Percentiles rank a stretch among this genome's conserved stretches.
Evolutionary conservation across 2,329 filamentous ascomycete species (phyloP).

Genomic region (Arthrobotrys entomopaga): DNA sequence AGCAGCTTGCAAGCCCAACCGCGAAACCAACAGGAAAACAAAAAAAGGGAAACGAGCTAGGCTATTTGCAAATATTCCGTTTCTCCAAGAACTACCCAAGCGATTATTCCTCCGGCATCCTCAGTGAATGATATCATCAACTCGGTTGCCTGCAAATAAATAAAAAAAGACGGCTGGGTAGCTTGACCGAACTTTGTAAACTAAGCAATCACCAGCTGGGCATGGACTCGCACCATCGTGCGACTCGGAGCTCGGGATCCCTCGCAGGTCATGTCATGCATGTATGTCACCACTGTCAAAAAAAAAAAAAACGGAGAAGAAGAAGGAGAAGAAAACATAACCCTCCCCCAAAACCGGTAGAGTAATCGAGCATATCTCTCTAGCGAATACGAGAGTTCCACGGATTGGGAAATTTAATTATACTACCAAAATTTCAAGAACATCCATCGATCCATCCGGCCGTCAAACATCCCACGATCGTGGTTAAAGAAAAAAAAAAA

Average conservation of each 20-base stretch:
- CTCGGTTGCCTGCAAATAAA: conserved; percentile 22
- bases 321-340: neutral
- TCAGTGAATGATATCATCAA: conserved; percentile 25
- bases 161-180: conserved; percentile 24
- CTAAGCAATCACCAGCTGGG: neutral
- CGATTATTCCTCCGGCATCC: neutral
- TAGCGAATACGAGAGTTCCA: neutral
- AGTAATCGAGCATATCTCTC: neutral
- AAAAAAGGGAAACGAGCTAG: too few species aligned
- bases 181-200: conserved; percentile 22
- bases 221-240: conserved; percentile 8
- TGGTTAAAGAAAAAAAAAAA: too few species aligned
- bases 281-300: too few species aligned
- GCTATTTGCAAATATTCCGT: too few species aligned
- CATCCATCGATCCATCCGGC: neutral
- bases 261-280: neutral
- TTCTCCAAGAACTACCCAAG: neutral
- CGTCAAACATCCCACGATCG: too few species aligned
- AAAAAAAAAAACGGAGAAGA: neutral
- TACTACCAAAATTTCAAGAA: neutral
- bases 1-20: too few species aligned
- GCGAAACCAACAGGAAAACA: too few species aligned
- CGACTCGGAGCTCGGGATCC: conserved; percentile 32
- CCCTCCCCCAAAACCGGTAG: too few species aligned
- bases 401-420: neutral